A percentile compares a stretch with the other conserved stretches of the same genome.
phyloP scores from a whole-genome alignment of 495 filamentous ascomycete genomes.

The Penicillium diatomitis region DNA sequence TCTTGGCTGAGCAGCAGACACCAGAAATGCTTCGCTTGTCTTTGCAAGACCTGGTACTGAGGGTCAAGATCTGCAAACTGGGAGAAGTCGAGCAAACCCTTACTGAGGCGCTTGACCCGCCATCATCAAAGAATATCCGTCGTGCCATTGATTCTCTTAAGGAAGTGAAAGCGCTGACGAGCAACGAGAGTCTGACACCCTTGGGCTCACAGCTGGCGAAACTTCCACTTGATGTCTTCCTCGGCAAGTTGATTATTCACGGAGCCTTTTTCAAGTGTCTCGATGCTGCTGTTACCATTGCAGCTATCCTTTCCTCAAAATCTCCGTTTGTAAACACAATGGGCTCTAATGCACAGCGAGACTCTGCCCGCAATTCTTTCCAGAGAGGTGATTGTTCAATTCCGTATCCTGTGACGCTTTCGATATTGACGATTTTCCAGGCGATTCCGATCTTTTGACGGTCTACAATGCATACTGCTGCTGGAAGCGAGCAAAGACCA shows the following conservation, averaged over 20 bases:
- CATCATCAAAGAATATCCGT: constrained; percentile 80
- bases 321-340: constrained; percentile 84
- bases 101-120: constrained; percentile 82
- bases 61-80: constrained; percentile 95
- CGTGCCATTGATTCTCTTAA: constrained; percentile 85
- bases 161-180: constrained; percentile 83
- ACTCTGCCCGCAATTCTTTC: constrained; percentile 66
- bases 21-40: constrained; percentile 93
- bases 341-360: constrained; percentile 70
- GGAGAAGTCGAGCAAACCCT: constrained; percentile 85
- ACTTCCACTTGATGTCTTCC: constrained; percentile 83
- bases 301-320: constrained; percentile 87
- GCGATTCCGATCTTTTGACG: constrained; percentile 85
- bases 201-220: constrained; percentile 79
- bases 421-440: constrained; percentile 24
- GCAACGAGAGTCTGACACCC: constrained; percentile 71
- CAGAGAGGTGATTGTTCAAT: constrained; percentile 41
- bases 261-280: constrained; percentile 80
- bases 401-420: neutral
- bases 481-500: constrained; percentile 73
- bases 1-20: constrained; percentile 81
- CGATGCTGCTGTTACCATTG: constrained; percentile 81
- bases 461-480: constrained; percentile 85
- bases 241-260: constrained; percentile 85
- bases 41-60: constrained; percentile 83